phyloP scores from a whole-genome alignment of 495 filamentous ascomycete species.

The Jackrogersella multiformis region DNA sequence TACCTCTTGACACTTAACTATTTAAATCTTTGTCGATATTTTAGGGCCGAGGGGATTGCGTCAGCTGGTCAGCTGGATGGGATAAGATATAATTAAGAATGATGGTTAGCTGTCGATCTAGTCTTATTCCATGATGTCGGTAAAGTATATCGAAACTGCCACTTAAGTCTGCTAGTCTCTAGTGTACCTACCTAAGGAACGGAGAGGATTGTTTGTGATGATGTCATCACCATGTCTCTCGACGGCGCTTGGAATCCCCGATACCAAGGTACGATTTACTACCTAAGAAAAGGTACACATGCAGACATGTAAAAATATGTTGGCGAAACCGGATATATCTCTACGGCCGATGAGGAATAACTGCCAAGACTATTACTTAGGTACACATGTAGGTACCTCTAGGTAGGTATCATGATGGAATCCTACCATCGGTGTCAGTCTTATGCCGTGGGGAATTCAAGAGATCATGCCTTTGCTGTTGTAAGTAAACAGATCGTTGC shows the following conservation, averaged over 20 bases:
- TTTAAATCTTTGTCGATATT: too few relatives aligned
- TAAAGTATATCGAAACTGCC: neutral
- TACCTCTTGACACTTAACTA: too few relatives aligned
- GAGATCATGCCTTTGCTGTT: slow-evolving; percentile 5
- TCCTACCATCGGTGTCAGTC: slow-evolving; percentile 14
- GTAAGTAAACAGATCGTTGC: neutral
- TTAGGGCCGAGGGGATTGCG: too few relatives aligned
- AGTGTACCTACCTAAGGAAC: neutral
- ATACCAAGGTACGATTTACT: slow-evolving; percentile 2
- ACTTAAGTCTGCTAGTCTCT: neutral
- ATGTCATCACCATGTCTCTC: slow-evolving; percentile 24
- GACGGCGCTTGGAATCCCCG: neutral
- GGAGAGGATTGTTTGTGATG: slow-evolving; percentile 8
- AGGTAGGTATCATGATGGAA: too few relatives aligned
- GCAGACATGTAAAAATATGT: slow-evolving; percentile 1
- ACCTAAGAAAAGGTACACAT: too few relatives aligned
- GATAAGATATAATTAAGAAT: too few relatives aligned
- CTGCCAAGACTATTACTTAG: slow-evolving; percentile 24
- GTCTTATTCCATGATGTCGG: slow-evolving; percentile 15
- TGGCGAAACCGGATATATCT: slow-evolving; percentile 12
- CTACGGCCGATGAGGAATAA: slow-evolving; percentile 13
- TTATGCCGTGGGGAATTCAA: slow-evolving; percentile 6
- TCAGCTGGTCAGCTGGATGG: too few relatives aligned
- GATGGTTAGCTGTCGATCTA: neutral
- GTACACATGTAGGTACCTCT: too few relatives aligned